Evolutionary conservation across 2,329 filamentous ascomycete species (phyloP), one percentile per base, ranked within the genome.

Genomic region (Venturia pyrina): DNA sequence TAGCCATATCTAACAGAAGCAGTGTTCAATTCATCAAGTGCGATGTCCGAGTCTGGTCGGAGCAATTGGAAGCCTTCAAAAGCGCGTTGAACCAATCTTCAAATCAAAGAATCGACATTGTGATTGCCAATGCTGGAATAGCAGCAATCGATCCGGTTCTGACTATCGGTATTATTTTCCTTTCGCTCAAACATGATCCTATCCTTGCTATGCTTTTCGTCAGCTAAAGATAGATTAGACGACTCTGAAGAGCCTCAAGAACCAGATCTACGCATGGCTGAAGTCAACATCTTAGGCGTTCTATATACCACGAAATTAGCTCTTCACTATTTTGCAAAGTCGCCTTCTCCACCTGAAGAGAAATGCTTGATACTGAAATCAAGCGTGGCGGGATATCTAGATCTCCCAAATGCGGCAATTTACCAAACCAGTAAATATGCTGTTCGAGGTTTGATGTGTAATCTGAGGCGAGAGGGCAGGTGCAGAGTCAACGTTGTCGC

Each of bases 51-150:
- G 72, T 72, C 53, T 82, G 79, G 78, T 74, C 80, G 0, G 72
- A 80, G 34, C 78, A 81, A 67, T 74, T 77, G 6, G 65, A 64
- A 5, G 70, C 79, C 5, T 81, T 82, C 46, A 75, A 80, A 65
- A 73, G 70, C 0, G 78, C 79, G 1, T 74, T 74, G 28, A 66
- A 64, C 0, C 70, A 72, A 40, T 78, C 76, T 10, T 78, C 78
- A 0, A 68, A 70, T 32, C 74, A 77, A 0, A 77, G 75, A 62
- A 75, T 80, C 28, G 79, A 81, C 66, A 69, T 81, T 15, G 80
- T 82, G 15, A 77, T 82, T 64, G 79, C 80, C 1, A 82, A 82
- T 68, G 80, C 80, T 1, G 80, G 80, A 13, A 79, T 81, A 37
- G 71, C 71, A 37, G 69, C 74, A 1, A 72, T 73, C 0, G 78